Evolutionary conservation across 176 grass and related monocot genomes (phyloP).

Genomic region (Eragrostis nindensis): DNA sequence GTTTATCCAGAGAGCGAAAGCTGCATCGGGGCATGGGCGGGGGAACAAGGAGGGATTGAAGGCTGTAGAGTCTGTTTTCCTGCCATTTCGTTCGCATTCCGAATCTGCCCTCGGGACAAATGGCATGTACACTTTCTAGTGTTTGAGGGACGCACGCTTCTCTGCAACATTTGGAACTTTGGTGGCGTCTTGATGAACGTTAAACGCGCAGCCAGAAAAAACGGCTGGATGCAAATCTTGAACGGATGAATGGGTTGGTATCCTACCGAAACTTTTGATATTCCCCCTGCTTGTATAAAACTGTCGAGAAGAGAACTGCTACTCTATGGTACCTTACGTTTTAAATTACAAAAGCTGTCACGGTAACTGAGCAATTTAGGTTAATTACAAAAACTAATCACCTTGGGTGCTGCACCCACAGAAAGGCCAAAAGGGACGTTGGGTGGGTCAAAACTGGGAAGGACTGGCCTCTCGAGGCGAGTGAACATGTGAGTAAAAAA

Average conservation of each 20-base stretch:
- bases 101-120: background rate
- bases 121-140: background rate
- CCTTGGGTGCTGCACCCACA: background rate
- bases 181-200: background rate
- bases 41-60: conserved; percentile 47
- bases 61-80: conserved; percentile 33
- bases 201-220: background rate
- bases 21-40: conserved; percentile 28
- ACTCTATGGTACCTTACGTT: too few species aligned
- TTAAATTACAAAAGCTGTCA: background rate
- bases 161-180: background rate
- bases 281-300: background rate
- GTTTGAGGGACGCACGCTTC: too few species aligned
- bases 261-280: background rate
- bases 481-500: conserved; percentile 22
- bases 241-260: background rate
- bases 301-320: background rate
- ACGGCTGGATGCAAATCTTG: background rate
- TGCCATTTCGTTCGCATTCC: background rate
- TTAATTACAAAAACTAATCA: background rate
- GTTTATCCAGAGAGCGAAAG: conserved; percentile 1
- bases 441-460: conserved; percentile 32
- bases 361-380: background rate
- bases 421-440: background rate
- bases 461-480: conserved; percentile 18